A percentile compares a stretch with the other conserved stretches of the same genome.
Evolutionary conservation across 2,329 filamentous ascomycete genomes (phyloP).

Genomic region (Aspergillus sp.): DNA sequence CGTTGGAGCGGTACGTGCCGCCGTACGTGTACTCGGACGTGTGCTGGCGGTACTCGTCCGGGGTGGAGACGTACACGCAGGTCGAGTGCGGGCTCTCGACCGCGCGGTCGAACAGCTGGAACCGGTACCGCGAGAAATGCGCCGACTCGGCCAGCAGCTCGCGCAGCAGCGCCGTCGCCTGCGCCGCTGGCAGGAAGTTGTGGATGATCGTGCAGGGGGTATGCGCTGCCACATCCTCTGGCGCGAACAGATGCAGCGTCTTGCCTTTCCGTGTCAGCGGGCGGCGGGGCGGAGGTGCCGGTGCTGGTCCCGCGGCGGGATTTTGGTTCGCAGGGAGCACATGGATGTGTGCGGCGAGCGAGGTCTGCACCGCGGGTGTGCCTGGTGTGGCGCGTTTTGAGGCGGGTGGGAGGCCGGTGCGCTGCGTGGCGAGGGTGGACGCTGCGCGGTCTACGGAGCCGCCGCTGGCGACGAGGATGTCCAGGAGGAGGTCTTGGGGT

Average conservation of each 20-base stretch:
- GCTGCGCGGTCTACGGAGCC: conserved; percentile 71
- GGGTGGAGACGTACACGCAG: conserved; percentile 76
- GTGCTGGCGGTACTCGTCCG: conserved; percentile 67
- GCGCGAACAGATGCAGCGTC: conserved; percentile 80
- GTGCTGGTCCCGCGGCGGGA: conserved; percentile 5
- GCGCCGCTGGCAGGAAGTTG: conserved; percentile 73
- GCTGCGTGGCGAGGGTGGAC: conserved; percentile 48
- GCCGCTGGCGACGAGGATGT: conserved; percentile 73
- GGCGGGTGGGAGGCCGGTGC: conserved; percentile 13
- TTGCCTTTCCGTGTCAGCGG: conserved; percentile 70
- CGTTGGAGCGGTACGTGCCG: conserved; percentile 70
- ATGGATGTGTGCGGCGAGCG: conserved; percentile 54
- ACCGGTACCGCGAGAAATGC: conserved; percentile 68
- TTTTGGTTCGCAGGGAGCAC: conserved; percentile 29
- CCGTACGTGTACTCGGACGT: conserved; percentile 85
- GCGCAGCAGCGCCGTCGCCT: conserved; percentile 70
- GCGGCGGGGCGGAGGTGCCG: conserved; percentile 15
- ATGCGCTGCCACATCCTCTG: conserved; percentile 74
- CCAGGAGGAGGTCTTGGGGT: conserved; percentile 68
- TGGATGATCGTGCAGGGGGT: conserved; percentile 92
- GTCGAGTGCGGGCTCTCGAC: conserved; percentile 83
- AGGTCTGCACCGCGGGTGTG: conserved; percentile 60
- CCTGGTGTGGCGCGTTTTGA: conserved; percentile 38
- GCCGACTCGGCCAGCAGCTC: conserved; percentile 74
- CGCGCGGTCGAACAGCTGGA: conserved; percentile 84